These are phyloP conservation scores for Epichloe gansuensis DNA, from an alignment of 2,329 filamentous ascomycete species.

Conservation along the genomic window DNA sequence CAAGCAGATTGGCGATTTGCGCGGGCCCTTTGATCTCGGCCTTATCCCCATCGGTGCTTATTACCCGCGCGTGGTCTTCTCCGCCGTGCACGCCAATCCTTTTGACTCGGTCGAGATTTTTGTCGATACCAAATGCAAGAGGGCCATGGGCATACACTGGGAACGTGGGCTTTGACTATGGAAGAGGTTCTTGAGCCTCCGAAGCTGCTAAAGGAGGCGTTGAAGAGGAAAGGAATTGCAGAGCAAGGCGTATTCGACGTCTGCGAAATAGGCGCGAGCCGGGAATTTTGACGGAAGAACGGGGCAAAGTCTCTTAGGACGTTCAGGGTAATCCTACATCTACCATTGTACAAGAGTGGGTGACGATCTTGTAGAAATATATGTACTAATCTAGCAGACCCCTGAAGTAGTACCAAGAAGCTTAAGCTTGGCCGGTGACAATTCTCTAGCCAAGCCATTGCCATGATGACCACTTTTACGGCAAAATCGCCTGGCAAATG, in stretches of 20 bases:
- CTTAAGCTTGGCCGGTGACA: too few relatives aligned
- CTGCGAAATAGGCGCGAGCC: constrained; percentile 74
- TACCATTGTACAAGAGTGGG: too few relatives aligned
- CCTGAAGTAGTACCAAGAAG: too few relatives aligned
- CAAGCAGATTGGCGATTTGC: constrained; percentile 63
- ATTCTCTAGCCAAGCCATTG: too few relatives aligned
- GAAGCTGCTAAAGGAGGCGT: constrained; percentile 54
- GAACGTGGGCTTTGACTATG: constrained; percentile 73
- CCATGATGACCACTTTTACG: too few relatives aligned
- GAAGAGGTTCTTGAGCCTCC: constrained; percentile 84
- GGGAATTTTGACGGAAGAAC: constrained; percentile 46
- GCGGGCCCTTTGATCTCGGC: constrained; percentile 82
- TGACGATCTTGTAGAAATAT: too few relatives aligned
- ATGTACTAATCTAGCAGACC: too few relatives aligned
- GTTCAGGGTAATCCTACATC: too few relatives aligned
- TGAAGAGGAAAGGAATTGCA: constrained; percentile 52
- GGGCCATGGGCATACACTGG: constrained; percentile 84
- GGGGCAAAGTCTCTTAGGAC: neutral
- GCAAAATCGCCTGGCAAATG: too few relatives aligned
- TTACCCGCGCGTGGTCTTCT: constrained; percentile 59
- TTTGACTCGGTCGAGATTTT: constrained; percentile 86
- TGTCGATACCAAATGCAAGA: constrained; percentile 63
- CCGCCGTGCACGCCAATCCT: constrained; percentile 74
- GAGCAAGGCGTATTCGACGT: constrained; percentile 70
- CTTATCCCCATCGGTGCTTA: constrained; percentile 92